These are phyloP conservation scores for Metarhizium rileyi DNA, from an alignment of 2,329 filamentous ascomycete species.

Conservation along the genomic window DNA sequence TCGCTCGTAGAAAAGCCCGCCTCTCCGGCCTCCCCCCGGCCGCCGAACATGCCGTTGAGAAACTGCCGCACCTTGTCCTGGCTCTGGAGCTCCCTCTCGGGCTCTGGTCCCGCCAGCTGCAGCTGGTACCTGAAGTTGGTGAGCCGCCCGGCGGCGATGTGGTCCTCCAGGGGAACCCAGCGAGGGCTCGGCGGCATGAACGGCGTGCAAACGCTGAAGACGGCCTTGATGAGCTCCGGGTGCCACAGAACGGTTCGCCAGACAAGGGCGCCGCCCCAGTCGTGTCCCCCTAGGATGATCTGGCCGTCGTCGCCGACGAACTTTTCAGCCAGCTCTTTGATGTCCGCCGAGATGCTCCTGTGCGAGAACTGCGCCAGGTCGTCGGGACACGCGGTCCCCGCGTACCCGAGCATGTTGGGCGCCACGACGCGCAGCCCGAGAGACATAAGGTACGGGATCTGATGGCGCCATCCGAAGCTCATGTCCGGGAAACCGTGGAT, in stretches of 20 bases:
- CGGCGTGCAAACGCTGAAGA: constrained; percentile 77
- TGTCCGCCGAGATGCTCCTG: constrained; percentile 64
- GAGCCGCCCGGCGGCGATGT: constrained; percentile 43
- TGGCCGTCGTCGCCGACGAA: constrained; percentile 33
- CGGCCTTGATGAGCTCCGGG: constrained; percentile 59
- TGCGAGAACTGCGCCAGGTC: constrained; percentile 54
- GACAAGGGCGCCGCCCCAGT: constrained; percentile 77
- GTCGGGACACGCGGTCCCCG: constrained; percentile 60
- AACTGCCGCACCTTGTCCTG: constrained; percentile 58
- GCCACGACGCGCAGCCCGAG: constrained; percentile 71
- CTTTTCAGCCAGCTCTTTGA: constrained; percentile 59
- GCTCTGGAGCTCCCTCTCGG: constrained; percentile 49
- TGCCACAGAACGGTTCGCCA: constrained; percentile 68
- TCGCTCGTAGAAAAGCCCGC: constrained; percentile 45
- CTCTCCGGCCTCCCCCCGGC: constrained; percentile 44
- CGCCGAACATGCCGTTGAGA: constrained; percentile 63
- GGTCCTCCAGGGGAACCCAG: constrained; percentile 48
- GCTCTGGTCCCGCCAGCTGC: constrained; percentile 60
- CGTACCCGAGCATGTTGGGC: constrained; percentile 82
- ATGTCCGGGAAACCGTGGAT: constrained; percentile 79
- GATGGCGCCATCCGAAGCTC: constrained; percentile 78
- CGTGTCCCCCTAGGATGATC: constrained; percentile 82
- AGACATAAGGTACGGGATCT: constrained; percentile 66
- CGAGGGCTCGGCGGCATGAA: constrained; percentile 46
- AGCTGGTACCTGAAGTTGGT: constrained; percentile 78